Evolutionary conservation across 352 stramenopile genomes (phyloP).

Genomic region (Globisporangium spiculum): DNA sequence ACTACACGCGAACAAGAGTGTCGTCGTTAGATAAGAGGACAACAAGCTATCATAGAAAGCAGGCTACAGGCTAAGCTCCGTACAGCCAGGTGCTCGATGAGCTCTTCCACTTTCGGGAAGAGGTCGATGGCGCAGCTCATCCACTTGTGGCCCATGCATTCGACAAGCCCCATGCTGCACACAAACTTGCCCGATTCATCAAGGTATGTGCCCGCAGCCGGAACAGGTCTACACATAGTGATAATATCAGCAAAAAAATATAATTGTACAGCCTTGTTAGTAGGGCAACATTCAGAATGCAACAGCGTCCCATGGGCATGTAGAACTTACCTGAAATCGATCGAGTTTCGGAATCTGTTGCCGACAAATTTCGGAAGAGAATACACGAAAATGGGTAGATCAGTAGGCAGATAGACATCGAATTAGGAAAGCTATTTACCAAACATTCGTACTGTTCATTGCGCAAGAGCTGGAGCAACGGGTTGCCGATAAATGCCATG

Average conservation of each 20-base stretch:
- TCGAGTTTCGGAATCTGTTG: conserved; percentile 64
- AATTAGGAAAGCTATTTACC: not conserved
- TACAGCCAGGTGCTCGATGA: conserved; percentile 64
- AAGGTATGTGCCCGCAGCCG: conserved; percentile 59
- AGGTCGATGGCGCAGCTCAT: conserved; percentile 73
- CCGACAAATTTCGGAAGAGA: too few species aligned
- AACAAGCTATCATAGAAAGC: not conserved
- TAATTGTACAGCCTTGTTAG: not conserved
- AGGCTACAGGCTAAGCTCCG: not conserved
- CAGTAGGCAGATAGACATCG: not conserved
- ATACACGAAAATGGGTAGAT: not conserved
- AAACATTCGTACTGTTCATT: conserved; percentile 45
- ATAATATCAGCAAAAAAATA: not conserved
- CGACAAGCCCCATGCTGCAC: conserved; percentile 61
- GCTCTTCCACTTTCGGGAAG: conserved; percentile 55
- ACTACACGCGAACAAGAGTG: conserved; percentile 23
- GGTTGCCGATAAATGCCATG: conserved; percentile 67
- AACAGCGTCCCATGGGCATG: not conserved
- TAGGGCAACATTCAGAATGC: not conserved
- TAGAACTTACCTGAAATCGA: conserved; percentile 45
- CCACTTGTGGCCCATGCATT: conserved; percentile 79
- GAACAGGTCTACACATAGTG: conserved; percentile 33
- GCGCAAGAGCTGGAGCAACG: conserved; percentile 56
- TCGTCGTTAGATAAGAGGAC: conserved; percentile 6
- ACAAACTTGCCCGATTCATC: conserved; percentile 62